Base-by-base conservation (phyloP, 495 filamentous ascomycete species). In the Penicillium odoratum region DNA sequence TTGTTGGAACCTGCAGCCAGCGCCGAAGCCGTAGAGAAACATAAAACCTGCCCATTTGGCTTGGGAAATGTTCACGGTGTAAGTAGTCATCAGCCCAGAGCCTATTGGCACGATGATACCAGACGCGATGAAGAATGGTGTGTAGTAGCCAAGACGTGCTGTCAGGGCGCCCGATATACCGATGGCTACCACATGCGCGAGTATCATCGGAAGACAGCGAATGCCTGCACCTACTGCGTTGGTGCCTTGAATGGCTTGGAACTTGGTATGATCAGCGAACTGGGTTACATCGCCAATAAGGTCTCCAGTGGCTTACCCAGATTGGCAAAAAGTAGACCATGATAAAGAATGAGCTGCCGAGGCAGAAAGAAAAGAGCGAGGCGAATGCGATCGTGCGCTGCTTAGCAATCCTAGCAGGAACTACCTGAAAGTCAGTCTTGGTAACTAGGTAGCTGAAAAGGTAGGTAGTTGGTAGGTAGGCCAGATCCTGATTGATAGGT, bases 281-380 rank as follows among this genome's bases (percentile, higher is more conserved):
- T 36, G 33, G 13, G 8, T 9, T 11, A 3, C 10, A 9, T 11
- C 13, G 1, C 8, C 3, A 36, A 3, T 9, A 36, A 3, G 13
- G 9, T 11, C 13, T 10, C 8, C 0, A 1, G 33, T 36, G 33
- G 74, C 18, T 71, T 61, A 2, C 29, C 84, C 86, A 90, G 31
- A 89, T 76, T 0, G 87, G 87, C 1, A 89, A 61, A 65, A 80
- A 88, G 65, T 86, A 88, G 29, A 86, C 58, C 15, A 68, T 18
- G 26, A 72, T 58, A n/a, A 64, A 51, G 28, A 59, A 60, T 2
- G 48, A 46, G 11, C 50, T 55, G 15, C 61, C 51, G 0, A 51
- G 30, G 30, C 53, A 62, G 16, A 65, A 53, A 15, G 40, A 59
- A 30, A 48, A 56, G n/a, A 57, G 55, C 28, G 54, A 56, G 13